These are phyloP conservation scores for Neopestalotiopsis sp. DNA, from an alignment of 2,329 filamentous ascomycete species.

Conservation along the genomic window DNA sequence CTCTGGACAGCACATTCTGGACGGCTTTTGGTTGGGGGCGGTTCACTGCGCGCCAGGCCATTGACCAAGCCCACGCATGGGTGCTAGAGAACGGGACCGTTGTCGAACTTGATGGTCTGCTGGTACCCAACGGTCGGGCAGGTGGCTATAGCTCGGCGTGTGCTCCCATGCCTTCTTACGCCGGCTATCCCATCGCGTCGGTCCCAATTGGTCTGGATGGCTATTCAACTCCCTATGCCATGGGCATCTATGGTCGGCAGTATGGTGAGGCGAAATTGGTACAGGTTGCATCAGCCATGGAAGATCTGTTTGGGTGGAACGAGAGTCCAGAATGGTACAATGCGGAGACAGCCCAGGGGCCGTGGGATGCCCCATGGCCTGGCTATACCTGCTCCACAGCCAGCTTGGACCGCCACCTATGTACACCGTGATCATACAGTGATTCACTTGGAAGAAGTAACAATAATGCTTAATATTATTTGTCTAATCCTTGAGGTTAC, in stretches of 20 bases:
- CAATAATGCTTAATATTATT: neutral
- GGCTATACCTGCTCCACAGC: conserved; percentile 19
- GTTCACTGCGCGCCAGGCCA: conserved; percentile 20
- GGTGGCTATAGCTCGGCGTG: conserved; percentile 19
- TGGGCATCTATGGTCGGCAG: conserved; percentile 17
- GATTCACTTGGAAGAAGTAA: neutral
- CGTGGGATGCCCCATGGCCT: conserved; percentile 20
- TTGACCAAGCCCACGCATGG: conserved; percentile 21
- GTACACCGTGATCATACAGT: neutral
- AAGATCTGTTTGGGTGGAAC: conserved; percentile 10
- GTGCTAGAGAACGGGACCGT: neutral
- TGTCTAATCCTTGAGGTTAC: no score
- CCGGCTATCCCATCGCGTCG: conserved; percentile 19
- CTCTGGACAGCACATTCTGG: conserved; percentile 19
- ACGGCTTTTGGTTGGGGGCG: conserved; percentile 22
- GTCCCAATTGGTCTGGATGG: conserved; percentile 6
- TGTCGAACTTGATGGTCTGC: conserved; percentile 19
- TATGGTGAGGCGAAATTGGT: conserved; percentile 18
- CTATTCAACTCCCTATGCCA: neutral
- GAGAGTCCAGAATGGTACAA: conserved; percentile 16
- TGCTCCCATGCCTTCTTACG: conserved; percentile 20
- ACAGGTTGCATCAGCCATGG: conserved; percentile 16
- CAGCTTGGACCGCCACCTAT: conserved; percentile 10
- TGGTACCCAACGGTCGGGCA: conserved; percentile 20
- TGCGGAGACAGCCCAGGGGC: conserved; percentile 10